Evolutionary conservation across 1,284 basidiomycete species (phyloP).

Genomic region (Puccinia triticina): DNA sequence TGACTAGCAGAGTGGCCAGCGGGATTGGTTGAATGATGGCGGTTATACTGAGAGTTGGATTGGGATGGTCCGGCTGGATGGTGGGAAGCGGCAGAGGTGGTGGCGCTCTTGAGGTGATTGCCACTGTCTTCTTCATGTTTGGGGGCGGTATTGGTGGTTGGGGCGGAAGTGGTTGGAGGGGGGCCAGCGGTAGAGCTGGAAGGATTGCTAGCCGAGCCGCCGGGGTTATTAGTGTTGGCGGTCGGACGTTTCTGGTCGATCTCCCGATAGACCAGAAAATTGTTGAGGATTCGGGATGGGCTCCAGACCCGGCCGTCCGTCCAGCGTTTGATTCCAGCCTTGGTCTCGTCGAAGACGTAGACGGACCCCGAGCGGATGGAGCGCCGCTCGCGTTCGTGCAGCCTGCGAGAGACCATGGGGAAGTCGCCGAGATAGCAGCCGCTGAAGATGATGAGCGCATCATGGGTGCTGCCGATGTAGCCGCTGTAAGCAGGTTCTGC

Average conservation of each 20-base stretch:
- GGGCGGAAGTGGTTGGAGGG: not conserved
- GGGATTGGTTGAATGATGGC: slow-evolving; percentile 4
- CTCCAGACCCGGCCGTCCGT: slow-evolving; percentile 96
- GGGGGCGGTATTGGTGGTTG: not conserved
- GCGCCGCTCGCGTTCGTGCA: slow-evolving; percentile 86
- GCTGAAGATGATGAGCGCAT: slow-evolving; percentile 92
- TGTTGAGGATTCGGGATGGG: slow-evolving; percentile 82
- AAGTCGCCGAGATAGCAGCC: slow-evolving; percentile 86
- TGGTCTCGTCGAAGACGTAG: slow-evolving; percentile 97
- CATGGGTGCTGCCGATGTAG: slow-evolving; percentile 91
- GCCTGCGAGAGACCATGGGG: slow-evolving; percentile 86
- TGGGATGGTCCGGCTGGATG: not conserved
- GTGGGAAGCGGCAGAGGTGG: not conserved
- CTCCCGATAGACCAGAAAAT: slow-evolving; percentile 73
- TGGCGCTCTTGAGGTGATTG: not conserved
- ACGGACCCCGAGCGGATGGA: slow-evolving; percentile 93
- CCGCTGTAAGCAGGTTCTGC: slow-evolving; percentile 56
- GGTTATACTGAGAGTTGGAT: slow-evolving; percentile 25
- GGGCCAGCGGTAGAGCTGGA: not conserved
- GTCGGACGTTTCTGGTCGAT: slow-evolving; percentile 48
- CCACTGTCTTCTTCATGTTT: slow-evolving; percentile 27
- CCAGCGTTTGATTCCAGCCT: slow-evolving; percentile 97
- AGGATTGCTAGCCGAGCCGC: slow-evolving; percentile 20
- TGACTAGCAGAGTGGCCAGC: not conserved
- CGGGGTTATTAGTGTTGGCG: not conserved